A percentile compares a stretch with the other conserved stretches of the same genome.
Conservation (phyloP, 2,329 filamentous ascomycete genomes). For the Cytospora schulzeri region DNA sequence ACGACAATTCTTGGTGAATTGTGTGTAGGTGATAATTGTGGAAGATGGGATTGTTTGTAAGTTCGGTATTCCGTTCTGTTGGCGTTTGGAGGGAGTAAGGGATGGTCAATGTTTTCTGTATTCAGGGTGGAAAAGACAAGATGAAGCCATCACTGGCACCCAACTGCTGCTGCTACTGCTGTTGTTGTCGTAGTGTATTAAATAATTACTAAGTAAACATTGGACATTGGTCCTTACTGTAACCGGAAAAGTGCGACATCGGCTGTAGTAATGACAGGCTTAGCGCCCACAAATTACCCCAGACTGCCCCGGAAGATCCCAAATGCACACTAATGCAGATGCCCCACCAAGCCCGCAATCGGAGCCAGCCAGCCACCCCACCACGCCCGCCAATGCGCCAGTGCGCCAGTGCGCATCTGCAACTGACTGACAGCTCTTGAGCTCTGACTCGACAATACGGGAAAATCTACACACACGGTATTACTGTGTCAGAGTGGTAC, state of each 20-base stretch:
- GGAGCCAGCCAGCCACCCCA: no score
- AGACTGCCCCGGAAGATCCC: background rate
- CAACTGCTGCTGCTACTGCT: no score
- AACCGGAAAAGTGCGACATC: background rate
- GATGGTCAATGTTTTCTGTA: no score
- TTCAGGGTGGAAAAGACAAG: no score
- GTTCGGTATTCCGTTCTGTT: background rate
- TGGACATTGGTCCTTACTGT: background rate
- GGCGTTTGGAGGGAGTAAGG: background rate
- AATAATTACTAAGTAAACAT: background rate
- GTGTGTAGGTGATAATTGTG: no score
- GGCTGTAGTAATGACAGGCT: background rate
- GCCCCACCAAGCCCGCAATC: constrained; percentile 6
- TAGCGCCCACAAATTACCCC: background rate
- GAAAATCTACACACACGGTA: no score
- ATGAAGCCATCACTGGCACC: background rate
- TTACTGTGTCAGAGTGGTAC: no score
- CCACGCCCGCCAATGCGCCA: background rate
- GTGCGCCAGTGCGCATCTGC: no score
- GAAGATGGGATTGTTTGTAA: no score
- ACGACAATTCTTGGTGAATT: background rate
- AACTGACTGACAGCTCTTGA: no score
- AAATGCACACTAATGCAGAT: background rate
- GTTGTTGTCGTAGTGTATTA: no score
- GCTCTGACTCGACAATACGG: background rate